Evolutionary conservation across 495 filamentous ascomycete species (phyloP).

Genomic region (Friedmanniomyces endolithicus): DNA sequence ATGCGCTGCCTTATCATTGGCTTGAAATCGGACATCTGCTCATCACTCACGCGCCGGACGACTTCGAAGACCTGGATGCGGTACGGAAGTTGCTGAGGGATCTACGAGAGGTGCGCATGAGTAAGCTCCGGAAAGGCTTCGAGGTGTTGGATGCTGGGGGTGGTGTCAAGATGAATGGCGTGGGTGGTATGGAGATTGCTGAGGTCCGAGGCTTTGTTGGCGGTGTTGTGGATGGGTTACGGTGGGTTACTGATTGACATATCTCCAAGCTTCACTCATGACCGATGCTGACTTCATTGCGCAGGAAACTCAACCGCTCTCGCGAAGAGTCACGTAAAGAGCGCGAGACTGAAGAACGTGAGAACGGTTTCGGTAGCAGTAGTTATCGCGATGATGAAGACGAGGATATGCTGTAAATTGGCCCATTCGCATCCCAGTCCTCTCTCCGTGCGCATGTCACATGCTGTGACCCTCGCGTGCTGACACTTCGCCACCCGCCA

Average conservation of each 20-base stretch:
- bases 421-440: not conserved
- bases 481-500: not conserved
- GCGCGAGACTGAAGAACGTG: slow-evolving; percentile 28
- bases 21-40: slow-evolving; percentile 76
- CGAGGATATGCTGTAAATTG: slow-evolving; percentile 17
- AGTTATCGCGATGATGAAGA: slow-evolving; percentile 26
- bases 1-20: slow-evolving; percentile 85
- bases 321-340: slow-evolving; percentile 30
- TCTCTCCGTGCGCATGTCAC: not conserved
- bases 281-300: not conserved
- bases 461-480: not conserved
- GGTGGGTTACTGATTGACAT: slow-evolving; percentile 32
- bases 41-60: slow-evolving; percentile 71
- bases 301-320: slow-evolving; percentile 32
- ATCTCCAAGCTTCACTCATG: slow-evolving; percentile 6
- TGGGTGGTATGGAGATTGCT: slow-evolving; percentile 81
- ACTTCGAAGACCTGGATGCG: slow-evolving; percentile 62
- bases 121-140: slow-evolving; percentile 71
- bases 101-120: slow-evolving; percentile 73
- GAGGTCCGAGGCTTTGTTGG: slow-evolving; percentile 76
- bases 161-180: slow-evolving; percentile 62
- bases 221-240: slow-evolving; percentile 75
- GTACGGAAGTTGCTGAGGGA: slow-evolving; percentile 68
- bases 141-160: slow-evolving; percentile 59
- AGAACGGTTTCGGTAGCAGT: slow-evolving; percentile 28